phyloP scores from a whole-genome alignment of 148 eudicot genomes.

The Arctostaphylos glauca region DNA sequence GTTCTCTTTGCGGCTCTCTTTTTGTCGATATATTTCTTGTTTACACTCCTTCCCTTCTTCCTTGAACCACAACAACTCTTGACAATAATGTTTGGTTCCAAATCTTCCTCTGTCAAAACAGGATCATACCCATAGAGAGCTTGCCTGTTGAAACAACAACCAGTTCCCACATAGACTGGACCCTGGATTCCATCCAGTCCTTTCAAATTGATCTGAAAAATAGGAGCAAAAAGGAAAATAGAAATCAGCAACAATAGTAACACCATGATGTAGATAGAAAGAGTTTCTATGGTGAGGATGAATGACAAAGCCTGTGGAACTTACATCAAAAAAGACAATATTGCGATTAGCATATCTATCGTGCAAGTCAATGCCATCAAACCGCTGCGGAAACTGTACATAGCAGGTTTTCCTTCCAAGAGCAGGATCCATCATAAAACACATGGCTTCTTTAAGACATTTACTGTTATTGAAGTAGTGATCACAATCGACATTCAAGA shows the following conservation, averaged over 20 bases:
- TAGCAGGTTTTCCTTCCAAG: constrained; percentile 85
- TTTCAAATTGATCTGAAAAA: constrained; percentile 87
- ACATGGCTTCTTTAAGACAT: constrained; percentile 97
- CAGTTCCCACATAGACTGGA: constrained; percentile 97
- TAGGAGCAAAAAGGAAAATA: constrained; percentile 11
- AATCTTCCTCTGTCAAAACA: constrained; percentile 80
- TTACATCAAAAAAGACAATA: constrained; percentile 93
- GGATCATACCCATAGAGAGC: constrained; percentile 98
- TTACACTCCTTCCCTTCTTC: constrained; percentile 64
- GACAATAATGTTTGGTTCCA: constrained; percentile 82
- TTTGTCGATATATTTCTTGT: constrained; percentile 75
- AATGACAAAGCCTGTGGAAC: constrained; percentile 25
- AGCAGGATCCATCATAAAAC: constrained; percentile 97
- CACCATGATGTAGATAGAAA: neutral
- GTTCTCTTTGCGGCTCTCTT: constrained; percentile 74
- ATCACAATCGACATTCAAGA: constrained; percentile 96
- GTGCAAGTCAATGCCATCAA: constrained; percentile 93
- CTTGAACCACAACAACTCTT: constrained; percentile 84
- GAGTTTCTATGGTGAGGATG: neutral
- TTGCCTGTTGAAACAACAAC: constrained; percentile 96
- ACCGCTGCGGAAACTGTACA: constrained; percentile 95
- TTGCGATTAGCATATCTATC: constrained; percentile 99
- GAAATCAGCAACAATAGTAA: constrained; percentile 1
- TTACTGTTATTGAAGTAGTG: constrained; percentile 98
- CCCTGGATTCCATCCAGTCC: constrained; percentile 96